Base-by-base conservation (phyloP, 495 filamentous ascomycete species). In the Aspergillus ostianus region DNA sequence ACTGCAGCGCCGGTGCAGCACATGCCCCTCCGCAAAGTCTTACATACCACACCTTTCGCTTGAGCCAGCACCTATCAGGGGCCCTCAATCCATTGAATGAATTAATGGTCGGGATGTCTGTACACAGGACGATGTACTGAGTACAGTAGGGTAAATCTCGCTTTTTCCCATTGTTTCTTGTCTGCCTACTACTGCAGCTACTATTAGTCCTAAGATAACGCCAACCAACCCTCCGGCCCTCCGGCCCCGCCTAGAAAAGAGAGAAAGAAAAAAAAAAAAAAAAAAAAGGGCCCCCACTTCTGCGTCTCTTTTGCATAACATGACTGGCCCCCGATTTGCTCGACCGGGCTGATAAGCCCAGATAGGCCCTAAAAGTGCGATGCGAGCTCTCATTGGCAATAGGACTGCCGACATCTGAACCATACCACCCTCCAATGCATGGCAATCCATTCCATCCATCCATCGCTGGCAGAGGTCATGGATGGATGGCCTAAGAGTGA, bases 331-430 rank as follows among this genome's bases (percentile, higher is more conserved):
- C 13, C 36, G 36, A 41, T 41, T 41, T 41, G 36, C 15, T 41
- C 9, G 10, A 41, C 36, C 36, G 29, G 10, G 62, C 59, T 63
- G 62, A 67, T 64, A 65, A 63, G 62, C 62, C 62, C 51, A 47
- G 55, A 60, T 56, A 60, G 55, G 62, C 51, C 26, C 51, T 47
- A 20, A 29, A 36, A 18, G 23, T 21, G 27, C 20, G 48, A 55
- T 18, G 47, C 51, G 45, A 45, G 41, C 58, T 65, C 52, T 45
- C 51, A 60, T 61, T 60, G 60, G 53, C 60, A 55, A 60, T 51
- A 41, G 51, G 51, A 57, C 56, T 55, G 56, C 48, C 51, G 47
- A 58, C 49, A 62, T 51, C 53, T 56, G 57, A 19, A 46, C 36
- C 53, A 53, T 52, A 57, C 64, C 61, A 67, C 64, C 52, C 18